Conservation (phyloP, 2,329 filamentous ascomycete species). For the Blastomyces percursus region DNA sequence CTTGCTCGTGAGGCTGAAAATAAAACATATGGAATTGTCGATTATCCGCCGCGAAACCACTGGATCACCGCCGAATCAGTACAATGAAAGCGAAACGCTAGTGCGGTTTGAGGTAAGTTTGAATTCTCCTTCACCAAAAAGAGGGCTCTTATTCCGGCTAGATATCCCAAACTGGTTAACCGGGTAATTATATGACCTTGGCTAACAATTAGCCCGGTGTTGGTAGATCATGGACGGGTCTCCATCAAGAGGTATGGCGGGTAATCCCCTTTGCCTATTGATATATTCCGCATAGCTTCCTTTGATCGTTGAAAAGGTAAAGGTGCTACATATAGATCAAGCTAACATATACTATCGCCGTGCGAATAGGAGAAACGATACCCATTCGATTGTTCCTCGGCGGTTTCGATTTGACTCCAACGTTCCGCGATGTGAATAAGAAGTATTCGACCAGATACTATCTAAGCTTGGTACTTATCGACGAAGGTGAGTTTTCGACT, state of each 20-base stretch:
- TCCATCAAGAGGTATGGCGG: constrained; percentile 68
- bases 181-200: neutral
- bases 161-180: neutral
- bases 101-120: constrained; percentile 77
- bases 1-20: constrained; percentile 90
- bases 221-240: constrained; percentile 93
- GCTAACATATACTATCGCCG: constrained; percentile 1
- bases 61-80: constrained; percentile 92
- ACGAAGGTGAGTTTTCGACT: constrained; percentile 56
- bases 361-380: constrained; percentile 62
- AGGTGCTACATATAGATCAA: neutral
- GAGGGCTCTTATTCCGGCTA: constrained; percentile 9
- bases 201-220: neutral
- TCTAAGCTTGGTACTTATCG: constrained; percentile 86
- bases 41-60: constrained; percentile 97
- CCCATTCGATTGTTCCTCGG: constrained; percentile 94
- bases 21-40: constrained; percentile 98
- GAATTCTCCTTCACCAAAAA: neutral
- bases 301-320: neutral
- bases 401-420: constrained; percentile 93
- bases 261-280: neutral
- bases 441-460: constrained; percentile 99
- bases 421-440: constrained; percentile 99
- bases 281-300: neutral
- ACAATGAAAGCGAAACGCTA: constrained; percentile 97